Conservation (phyloP, 805 yeast species). For the Myxozyma monticola region DNA sequence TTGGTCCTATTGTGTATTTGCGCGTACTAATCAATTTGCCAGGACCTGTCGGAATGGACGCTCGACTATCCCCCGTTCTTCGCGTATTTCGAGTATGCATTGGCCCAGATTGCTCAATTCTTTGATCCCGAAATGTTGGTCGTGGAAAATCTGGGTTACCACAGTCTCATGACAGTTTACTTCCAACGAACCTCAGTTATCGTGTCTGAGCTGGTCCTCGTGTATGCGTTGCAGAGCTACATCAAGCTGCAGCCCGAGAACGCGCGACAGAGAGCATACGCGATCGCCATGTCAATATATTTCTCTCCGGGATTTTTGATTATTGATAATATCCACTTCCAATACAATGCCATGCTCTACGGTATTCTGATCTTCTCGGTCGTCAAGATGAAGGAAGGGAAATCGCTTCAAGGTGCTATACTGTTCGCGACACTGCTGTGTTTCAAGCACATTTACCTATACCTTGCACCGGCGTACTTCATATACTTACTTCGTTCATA, state of each 20-base stretch:
- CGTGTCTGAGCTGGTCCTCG: constrained; percentile 68
- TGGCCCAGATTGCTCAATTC: constrained; percentile 51
- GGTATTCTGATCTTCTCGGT: constrained; percentile 77
- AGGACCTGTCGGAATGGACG: constrained; percentile 81
- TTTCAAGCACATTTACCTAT: constrained; percentile 90
- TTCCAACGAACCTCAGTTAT: constrained; percentile 85
- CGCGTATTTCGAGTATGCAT: constrained; percentile 87
- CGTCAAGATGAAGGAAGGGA: constrained; percentile 62
- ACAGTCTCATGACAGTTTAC: constrained; percentile 36
- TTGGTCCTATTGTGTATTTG: background rate
- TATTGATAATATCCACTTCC: constrained; percentile 95
- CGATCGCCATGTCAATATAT: constrained; percentile 76
- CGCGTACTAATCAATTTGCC: no score
- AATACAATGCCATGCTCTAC: constrained; percentile 91
- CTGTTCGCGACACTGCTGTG: constrained; percentile 78
- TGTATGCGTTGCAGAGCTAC: constrained; percentile 57
- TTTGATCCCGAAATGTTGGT: constrained; percentile 31
- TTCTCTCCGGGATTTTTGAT: constrained; percentile 87
- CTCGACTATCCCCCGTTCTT: constrained; percentile 97
- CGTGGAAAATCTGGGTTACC: constrained; percentile 28
- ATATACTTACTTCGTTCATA: constrained; percentile 73
- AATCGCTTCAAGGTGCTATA: constrained; percentile 48
- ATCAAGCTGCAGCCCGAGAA: constrained; percentile 14
- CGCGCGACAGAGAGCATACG: constrained; percentile 55
- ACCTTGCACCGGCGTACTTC: constrained; percentile 92